Percentiles rank a stretch among this genome's conserved stretches.
These are phyloP conservation scores for Andrographis paniculata DNA, from an alignment of 305 asterid genomes.

Conservation along the genomic window DNA sequence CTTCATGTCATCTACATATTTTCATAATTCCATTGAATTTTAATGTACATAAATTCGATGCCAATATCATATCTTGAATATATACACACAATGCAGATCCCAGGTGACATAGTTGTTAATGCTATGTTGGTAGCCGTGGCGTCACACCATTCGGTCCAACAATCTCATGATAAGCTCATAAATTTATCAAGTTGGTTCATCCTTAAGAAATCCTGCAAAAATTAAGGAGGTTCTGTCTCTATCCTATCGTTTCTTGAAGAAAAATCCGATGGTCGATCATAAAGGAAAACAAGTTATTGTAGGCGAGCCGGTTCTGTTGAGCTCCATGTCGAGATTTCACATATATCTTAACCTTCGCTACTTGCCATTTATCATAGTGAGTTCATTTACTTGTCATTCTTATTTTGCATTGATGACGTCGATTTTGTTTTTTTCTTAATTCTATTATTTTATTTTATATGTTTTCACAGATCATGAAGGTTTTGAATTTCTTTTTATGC, in stretches of 20 bases:
- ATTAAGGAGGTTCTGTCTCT: background rate
- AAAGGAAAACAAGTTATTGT: slow-evolving; percentile 15
- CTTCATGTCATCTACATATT: no score
- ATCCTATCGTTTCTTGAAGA: slow-evolving; percentile 3
- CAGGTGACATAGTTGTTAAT: slow-evolving; percentile 28
- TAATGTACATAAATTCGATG: no score
- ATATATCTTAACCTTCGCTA: slow-evolving; percentile 17
- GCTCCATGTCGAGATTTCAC: slow-evolving; percentile 13
- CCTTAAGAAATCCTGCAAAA: slow-evolving; percentile 15
- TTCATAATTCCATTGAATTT: no score
- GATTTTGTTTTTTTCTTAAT: no score
- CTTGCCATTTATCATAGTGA: slow-evolving; percentile 19
- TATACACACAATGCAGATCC: no score
- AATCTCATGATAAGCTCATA: background rate
- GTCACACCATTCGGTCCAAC: background rate
- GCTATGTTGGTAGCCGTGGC: slow-evolving; percentile 19
- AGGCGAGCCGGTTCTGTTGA: background rate
- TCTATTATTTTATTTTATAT: no score
- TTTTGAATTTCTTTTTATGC: slow-evolving; percentile 27
- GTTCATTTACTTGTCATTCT: background rate
- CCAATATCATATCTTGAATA: no score
- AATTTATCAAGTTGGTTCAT: slow-evolving; percentile 23
- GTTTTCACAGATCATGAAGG: slow-evolving; percentile 25
- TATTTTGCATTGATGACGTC: no score
- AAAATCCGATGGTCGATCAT: slow-evolving; percentile 16